phyloP scores from a whole-genome alignment of 2,329 filamentous ascomycete genomes.

The Aspergillus sp. region DNA sequence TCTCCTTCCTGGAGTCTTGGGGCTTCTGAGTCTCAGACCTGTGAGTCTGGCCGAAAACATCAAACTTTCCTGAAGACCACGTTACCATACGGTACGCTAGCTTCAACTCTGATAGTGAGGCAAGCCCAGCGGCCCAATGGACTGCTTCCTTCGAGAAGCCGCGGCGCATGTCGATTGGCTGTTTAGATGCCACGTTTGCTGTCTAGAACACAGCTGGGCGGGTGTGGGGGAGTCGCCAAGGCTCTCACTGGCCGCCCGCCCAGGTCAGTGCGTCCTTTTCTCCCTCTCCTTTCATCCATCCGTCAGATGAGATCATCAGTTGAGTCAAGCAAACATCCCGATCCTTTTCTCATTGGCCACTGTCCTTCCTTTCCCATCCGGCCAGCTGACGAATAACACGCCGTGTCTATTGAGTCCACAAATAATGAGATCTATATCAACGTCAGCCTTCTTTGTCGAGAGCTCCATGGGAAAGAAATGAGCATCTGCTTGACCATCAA shows the following conservation, averaged over 20 bases:
- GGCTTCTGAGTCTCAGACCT: too few relatives aligned
- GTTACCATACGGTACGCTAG: conserved; percentile 2
- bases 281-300: not conserved
- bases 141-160: conserved; percentile 27
- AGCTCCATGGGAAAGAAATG: too few relatives aligned
- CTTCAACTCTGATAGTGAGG: conserved; percentile 30
- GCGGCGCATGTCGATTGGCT: conserved; percentile 21
- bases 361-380: not conserved
- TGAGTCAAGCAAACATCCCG: not conserved
- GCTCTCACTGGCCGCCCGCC: not conserved
- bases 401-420: not conserved
- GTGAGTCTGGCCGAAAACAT: too few relatives aligned
- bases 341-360: not conserved
- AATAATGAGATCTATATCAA: not conserved
- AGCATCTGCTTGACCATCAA: too few relatives aligned
- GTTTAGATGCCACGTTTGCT: conserved; percentile 26
- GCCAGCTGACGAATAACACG: not conserved
- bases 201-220: conserved; percentile 8
- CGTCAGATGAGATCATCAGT: conserved; percentile 6
- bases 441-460: not conserved
- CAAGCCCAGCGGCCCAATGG: conserved; percentile 31
- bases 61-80: not conserved
- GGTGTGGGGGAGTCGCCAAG: not conserved
- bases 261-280: not conserved
- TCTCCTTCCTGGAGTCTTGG: too few relatives aligned